Evolutionary conservation across 2,329 filamentous ascomycete species (phyloP), one percentile per base, ranked within the genome.

Genomic region (Graphilbum ipis-grandicollis): DNA sequence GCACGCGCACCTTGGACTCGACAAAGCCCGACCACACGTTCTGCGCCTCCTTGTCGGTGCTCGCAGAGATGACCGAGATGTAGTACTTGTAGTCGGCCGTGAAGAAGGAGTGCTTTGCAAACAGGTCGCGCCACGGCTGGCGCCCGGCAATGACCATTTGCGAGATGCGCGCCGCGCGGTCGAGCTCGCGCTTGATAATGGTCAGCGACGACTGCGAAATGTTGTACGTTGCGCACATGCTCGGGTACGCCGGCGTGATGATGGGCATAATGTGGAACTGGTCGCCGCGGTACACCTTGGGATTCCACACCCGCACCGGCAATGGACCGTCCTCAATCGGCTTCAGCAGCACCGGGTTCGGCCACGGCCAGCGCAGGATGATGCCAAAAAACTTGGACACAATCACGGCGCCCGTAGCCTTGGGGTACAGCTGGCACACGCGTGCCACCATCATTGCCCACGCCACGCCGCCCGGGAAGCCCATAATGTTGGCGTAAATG

Each of bases 401-500:
- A 39, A 98, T 78, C 19, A 85, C 80, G 1, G 86, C 83, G 15
- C 82, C 81, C 9, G 84, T 82, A 7, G 90, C 90, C 52, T 84
- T 85, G 13, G 90, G 90, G 50, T 96, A 98, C 14, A 98, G 69
- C 56, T 98, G 90, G 56, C 90, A 96, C 31, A 96, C 82, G 44
- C 90, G 73, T 36, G 90, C 90, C 21, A 96, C 86, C 50, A 98
- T 70, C 80, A 98, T 94, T 12, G 88, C 90, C 84, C 88, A 98
- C 5, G 90, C 90, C 30, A 98, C 86, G 58, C 90, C 90, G 48
- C 90, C 90, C 2, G 90, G 90, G 47, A 90, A 98, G 19, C 90
- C 90, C 56, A 93, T 85, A 44, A 96, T 86, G 50, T 94, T 94
- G 44, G 84, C 84, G 52, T 96, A 96, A 34, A 96, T 84, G 19